Percentiles rank a stretch among this genome's conserved stretches.
Evolutionary conservation across 257 asterid species (phyloP).

Genomic region (Craterostigma plantagineum): DNA sequence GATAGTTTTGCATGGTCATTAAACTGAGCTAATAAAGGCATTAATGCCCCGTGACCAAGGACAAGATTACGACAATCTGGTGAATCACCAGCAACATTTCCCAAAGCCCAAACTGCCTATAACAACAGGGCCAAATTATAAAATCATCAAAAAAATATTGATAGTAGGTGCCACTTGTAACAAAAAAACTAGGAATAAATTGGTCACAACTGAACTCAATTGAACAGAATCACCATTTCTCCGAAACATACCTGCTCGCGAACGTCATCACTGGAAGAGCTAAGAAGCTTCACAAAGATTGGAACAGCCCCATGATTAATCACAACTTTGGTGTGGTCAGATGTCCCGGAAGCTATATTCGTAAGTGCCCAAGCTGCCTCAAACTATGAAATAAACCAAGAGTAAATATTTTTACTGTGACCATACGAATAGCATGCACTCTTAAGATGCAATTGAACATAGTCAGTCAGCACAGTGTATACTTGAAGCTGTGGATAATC

Average conservation of each 20-base stretch:
- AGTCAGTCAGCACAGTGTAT: background rate
- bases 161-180: too few species aligned
- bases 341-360: conserved; percentile 84
- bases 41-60: conserved; percentile 57
- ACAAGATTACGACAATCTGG: conserved; percentile 85
- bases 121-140: background rate
- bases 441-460: too few species aligned
- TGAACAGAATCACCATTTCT: too few species aligned
- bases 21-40: conserved; percentile 51
- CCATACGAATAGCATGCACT: too few species aligned
- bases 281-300: conserved; percentile 59
- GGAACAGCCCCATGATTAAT: conserved; percentile 88
- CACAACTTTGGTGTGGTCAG: conserved; percentile 79
- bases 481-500: conserved; percentile 87
- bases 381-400: too few species aligned
- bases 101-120: conserved; percentile 97
- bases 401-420: too few species aligned
- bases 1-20: conserved; percentile 72
- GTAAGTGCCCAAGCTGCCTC: conserved; percentile 99
- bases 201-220: too few species aligned
- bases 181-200: too few species aligned
- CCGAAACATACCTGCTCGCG: conserved; percentile 98
- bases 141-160: background rate
- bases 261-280: conserved; percentile 76
- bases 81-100: conserved; percentile 92